Evolutionary conservation across 805 yeast genomes (phyloP).

Genomic region (Sporopachydermia lactativora): DNA sequence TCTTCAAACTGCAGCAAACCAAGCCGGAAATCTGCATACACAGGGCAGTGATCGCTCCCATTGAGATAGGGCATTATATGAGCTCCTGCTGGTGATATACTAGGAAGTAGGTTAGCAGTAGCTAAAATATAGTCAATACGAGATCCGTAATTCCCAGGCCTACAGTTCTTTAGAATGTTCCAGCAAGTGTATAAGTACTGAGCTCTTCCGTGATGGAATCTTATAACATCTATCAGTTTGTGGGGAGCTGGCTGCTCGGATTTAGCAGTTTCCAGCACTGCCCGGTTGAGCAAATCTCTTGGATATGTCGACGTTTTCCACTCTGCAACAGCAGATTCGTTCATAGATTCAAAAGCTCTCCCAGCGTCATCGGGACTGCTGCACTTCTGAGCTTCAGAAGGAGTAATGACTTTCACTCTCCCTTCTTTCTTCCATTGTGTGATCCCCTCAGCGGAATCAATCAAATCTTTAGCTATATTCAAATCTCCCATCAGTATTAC

Average conservation of each 20-base stretch:
- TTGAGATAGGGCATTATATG: slow-evolving; percentile 53
- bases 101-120: slow-evolving; percentile 23
- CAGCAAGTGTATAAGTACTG: slow-evolving; percentile 77
- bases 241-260: too few relatives aligned
- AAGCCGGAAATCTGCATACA: slow-evolving; percentile 47
- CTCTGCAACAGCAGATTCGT: slow-evolving; percentile 16
- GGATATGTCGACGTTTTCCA: slow-evolving; percentile 29
- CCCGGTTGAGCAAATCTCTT: slow-evolving; percentile 32
- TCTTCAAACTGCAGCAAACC: not conserved
- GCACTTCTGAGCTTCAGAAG: slow-evolving; percentile 5
- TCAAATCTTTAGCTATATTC: slow-evolving; percentile 65
- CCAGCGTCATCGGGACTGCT: slow-evolving; percentile 8
- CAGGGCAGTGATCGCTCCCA: slow-evolving; percentile 96
- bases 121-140: slow-evolving; percentile 68
- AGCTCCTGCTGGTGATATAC: slow-evolving; percentile 24
- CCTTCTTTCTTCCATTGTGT: slow-evolving; percentile 28
- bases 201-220: slow-evolving; percentile 41
- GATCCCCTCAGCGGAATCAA: slow-evolving; percentile 68
- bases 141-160: slow-evolving; percentile 80
- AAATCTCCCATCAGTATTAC: slow-evolving; percentile 80
- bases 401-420: slow-evolving; percentile 15
- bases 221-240: slow-evolving; percentile 43
- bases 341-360: slow-evolving; percentile 22
- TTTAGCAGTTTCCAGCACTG: slow-evolving; percentile 25
- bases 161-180: slow-evolving; percentile 64